These are phyloP conservation scores for Annulohypoxylon maeteangense DNA, from an alignment of 495 filamentous ascomycete genomes.

Conservation along the genomic window DNA sequence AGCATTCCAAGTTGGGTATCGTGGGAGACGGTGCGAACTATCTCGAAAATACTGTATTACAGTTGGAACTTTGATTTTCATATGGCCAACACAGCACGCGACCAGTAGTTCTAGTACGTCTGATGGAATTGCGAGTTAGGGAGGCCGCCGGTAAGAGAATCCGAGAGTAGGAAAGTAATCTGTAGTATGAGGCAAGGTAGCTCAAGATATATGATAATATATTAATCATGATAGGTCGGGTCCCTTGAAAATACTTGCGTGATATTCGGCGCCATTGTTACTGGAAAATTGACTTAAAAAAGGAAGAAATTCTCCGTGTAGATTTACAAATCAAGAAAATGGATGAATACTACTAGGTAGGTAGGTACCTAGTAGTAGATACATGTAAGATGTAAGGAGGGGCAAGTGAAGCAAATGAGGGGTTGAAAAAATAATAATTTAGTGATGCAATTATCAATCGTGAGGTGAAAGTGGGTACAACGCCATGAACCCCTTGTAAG, in stretches of 20 bases:
- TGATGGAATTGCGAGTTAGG: neutral
- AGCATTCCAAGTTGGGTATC: slow-evolving; percentile 24
- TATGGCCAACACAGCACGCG: slow-evolving; percentile 28
- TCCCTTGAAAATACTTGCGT: slow-evolving; percentile 5
- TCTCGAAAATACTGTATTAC: slow-evolving; percentile 11
- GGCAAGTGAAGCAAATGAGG: slow-evolving; percentile 25
- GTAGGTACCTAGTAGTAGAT: too few relatives aligned
- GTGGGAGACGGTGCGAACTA: slow-evolving; percentile 29
- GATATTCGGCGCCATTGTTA: slow-evolving; percentile 13
- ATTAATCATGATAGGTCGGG: neutral
- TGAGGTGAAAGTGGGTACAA: slow-evolving; percentile 25
- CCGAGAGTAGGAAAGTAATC: slow-evolving; percentile 4
- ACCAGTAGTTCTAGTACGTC: slow-evolving; percentile 2
- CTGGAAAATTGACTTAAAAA: neutral
- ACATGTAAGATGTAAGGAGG: slow-evolving; percentile 14
- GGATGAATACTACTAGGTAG: too few relatives aligned
- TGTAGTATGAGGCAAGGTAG: neutral
- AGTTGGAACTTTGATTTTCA: slow-evolving; percentile 16
- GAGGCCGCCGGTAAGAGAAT: neutral
- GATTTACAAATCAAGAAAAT: slow-evolving; percentile 1
- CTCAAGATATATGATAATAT: neutral
- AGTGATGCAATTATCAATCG: slow-evolving; percentile 30
- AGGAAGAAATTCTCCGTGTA: neutral
- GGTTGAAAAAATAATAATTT: slow-evolving; percentile 18
- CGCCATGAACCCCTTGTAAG: slow-evolving; percentile 5